Percentiles rank a stretch among this genome's conserved stretches.
Evolutionary conservation across 148 eudicot species (phyloP).

Genomic region (Cornus suecica): DNA sequence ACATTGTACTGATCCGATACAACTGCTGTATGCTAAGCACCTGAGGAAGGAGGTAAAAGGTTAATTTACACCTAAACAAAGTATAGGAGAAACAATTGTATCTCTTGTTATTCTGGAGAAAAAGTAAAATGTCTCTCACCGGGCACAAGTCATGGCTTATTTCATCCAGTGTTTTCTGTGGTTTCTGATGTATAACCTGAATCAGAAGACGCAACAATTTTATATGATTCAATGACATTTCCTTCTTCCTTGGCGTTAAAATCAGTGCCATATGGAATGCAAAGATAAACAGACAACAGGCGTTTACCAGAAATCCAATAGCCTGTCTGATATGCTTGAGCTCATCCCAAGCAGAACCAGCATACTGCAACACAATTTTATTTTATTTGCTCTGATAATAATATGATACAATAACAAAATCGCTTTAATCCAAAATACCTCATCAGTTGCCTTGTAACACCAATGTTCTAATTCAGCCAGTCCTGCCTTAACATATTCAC

Average conservation of each 20-base stretch:
- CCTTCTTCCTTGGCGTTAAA: no score
- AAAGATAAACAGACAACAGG: conserved; percentile 6
- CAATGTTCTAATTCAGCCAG: conserved; percentile 89
- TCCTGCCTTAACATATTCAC: conserved; percentile 98
- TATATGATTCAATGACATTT: no score
- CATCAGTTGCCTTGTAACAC: conserved; percentile 80
- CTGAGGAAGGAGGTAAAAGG: conserved; percentile 32
- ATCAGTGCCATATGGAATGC: no score
- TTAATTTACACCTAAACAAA: conserved; percentile 16
- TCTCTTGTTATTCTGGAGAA: neutral
- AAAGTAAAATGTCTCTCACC: conserved; percentile 45
- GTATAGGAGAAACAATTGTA: neutral
- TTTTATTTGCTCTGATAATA: no score
- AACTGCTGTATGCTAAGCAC: conserved; percentile 94
- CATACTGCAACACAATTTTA: conserved; percentile 55
- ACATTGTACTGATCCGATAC: conserved; percentile 96
- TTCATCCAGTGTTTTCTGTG: conserved; percentile 84
- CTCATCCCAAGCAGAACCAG: conserved; percentile 97
- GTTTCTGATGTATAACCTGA: conserved; percentile 94
- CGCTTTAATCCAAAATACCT: conserved; percentile 41
- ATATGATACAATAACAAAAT: neutral
- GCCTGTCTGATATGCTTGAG: conserved; percentile 98
- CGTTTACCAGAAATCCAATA: conserved; percentile 79
- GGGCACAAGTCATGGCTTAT: conserved; percentile 82
- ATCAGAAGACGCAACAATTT: conserved; percentile 10